phyloP scores from a whole-genome alignment of 2,329 filamentous ascomycete species.

The Exophiala sideris region DNA sequence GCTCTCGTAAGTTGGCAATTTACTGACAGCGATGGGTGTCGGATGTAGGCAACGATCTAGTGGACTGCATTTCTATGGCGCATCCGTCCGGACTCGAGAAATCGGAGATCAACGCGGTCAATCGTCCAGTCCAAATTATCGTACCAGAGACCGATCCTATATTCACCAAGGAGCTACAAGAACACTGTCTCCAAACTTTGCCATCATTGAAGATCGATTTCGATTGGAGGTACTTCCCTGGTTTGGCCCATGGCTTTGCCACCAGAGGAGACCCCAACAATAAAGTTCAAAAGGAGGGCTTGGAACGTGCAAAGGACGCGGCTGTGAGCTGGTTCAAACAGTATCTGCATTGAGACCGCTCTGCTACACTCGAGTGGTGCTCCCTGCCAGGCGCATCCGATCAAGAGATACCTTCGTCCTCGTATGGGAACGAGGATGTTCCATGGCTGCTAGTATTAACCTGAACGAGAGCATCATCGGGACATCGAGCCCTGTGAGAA shows the following conservation, averaged over 20 bases:
- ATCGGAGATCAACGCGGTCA: conserved; percentile 45
- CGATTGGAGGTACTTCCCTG: conserved; percentile 53
- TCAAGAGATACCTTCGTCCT: no score
- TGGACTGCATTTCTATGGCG: conserved; percentile 46
- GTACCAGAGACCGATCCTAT: conserved; percentile 48
- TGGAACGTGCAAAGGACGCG: conserved; percentile 49
- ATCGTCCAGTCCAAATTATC: conserved; percentile 50
- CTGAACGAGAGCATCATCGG: no score
- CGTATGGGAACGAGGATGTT: no score
- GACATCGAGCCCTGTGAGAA: no score
- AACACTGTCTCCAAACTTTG: conserved; percentile 40
- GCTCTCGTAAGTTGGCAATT: neutral
- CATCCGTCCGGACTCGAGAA: conserved; percentile 46
- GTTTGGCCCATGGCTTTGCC: conserved; percentile 47
- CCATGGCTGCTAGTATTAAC: no score
- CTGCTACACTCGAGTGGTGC: no score
- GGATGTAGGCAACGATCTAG: conserved; percentile 29
- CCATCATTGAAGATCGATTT: conserved; percentile 40
- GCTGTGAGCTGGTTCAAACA: conserved; percentile 44
- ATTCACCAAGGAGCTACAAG: conserved; percentile 48
- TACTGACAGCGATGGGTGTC: neutral
- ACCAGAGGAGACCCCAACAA: conserved; percentile 41
- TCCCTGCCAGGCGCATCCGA: no score
- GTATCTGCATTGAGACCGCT: neutral
- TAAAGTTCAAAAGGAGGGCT: conserved; percentile 41